Evolutionary conservation across 257 asterid genomes (phyloP).

Genomic region (Anisodus tanguticus): DNA sequence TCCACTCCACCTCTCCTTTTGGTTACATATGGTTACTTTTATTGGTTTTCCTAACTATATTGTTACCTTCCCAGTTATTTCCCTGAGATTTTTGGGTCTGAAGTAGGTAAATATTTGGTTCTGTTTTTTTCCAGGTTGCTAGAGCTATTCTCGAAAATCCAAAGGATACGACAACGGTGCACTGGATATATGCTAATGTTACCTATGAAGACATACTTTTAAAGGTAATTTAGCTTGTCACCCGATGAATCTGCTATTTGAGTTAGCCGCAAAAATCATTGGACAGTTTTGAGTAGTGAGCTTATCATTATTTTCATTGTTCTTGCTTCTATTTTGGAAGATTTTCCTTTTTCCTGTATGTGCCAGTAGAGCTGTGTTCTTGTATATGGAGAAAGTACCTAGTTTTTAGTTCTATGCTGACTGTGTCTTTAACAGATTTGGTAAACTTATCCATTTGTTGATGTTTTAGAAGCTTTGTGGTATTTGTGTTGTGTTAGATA

Average conservation of each 20-base stretch:
- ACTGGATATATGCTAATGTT: conserved; percentile 89
- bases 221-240: conserved; percentile 55
- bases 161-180: conserved; percentile 71
- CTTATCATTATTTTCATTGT: background rate
- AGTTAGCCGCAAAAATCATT: background rate
- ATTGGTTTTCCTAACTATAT: background rate
- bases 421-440: background rate
- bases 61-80: background rate
- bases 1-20: background rate
- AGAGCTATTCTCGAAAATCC: conserved; percentile 91
- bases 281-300: background rate
- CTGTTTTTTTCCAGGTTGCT: conserved; percentile 62
- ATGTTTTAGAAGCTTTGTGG: background rate
- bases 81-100: background rate
- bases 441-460: background rate
- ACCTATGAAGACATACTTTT: conserved; percentile 82
- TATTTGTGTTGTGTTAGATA: background rate
- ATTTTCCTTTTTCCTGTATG: background rate
- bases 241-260: background rate
- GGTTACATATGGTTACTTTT: background rate
- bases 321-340: background rate
- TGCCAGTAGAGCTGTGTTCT: background rate
- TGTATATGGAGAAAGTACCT: background rate
- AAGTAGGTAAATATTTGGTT: background rate
- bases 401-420: background rate